These are phyloP conservation scores for Verticillium longisporum DNA, from an alignment of 2,329 filamentous ascomycete genomes.

Conservation along the genomic window DNA sequence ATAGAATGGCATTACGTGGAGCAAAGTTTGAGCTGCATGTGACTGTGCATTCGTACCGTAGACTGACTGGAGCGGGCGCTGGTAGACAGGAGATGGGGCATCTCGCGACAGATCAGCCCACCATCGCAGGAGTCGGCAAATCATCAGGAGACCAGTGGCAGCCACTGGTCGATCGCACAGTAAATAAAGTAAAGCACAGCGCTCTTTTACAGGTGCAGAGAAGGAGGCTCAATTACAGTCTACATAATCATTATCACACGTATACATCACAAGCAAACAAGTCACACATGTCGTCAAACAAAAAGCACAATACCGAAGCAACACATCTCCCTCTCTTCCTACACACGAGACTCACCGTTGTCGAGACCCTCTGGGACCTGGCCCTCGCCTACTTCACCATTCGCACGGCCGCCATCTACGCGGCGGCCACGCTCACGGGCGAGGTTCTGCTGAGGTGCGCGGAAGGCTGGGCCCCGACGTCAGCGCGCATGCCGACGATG, in stretches of 20 bases:
- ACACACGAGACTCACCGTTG: slow-evolving; percentile 13
- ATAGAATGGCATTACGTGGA: not conserved
- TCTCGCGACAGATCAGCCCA: not conserved
- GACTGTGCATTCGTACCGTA: not conserved
- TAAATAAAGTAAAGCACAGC: too few relatives aligned
- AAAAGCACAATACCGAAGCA: not conserved
- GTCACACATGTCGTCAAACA: not conserved
- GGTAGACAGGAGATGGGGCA: not conserved
- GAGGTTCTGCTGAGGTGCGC: slow-evolving; percentile 10
- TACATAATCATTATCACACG: too few relatives aligned
- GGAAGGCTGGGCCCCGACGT: not conserved
- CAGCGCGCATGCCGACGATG: not conserved
- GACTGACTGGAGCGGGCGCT: too few relatives aligned
- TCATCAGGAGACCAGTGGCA: not conserved
- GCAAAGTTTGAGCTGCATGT: not conserved
- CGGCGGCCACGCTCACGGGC: slow-evolving; percentile 18
- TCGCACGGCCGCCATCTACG: slow-evolving; percentile 23
- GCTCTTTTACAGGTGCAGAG: too few relatives aligned
- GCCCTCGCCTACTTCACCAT: slow-evolving; percentile 26
- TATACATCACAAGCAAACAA: not conserved
- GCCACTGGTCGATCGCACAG: not conserved
- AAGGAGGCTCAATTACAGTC: too few relatives aligned
- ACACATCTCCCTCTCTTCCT: not conserved
- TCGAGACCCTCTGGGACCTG: slow-evolving; percentile 30
- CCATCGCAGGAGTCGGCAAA: not conserved